A percentile compares a stretch with the other conserved stretches of the same genome.
Evolutionary conservation across 352 stramenopile species (phyloP).

Genomic region (Elongisporangium anandrum): DNA sequence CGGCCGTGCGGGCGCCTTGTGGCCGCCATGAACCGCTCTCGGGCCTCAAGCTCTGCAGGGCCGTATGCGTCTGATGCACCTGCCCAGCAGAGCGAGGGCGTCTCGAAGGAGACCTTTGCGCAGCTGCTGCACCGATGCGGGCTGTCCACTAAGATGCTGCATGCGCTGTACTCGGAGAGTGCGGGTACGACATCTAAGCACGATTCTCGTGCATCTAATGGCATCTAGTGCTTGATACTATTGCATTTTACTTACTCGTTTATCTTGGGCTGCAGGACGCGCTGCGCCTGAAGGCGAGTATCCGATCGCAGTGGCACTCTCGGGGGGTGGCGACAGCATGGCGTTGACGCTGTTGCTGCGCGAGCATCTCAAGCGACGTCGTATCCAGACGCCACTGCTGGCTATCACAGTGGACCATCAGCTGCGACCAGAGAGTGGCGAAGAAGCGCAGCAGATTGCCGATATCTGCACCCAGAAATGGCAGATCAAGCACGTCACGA

Average conservation of each 20-base stretch:
- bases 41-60: not conserved
- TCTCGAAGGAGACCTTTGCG: conserved; percentile 30
- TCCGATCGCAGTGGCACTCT: conserved; percentile 69
- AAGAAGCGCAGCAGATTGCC: conserved; percentile 52
- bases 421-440: conserved; percentile 55
- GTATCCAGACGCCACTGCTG: conserved; percentile 57
- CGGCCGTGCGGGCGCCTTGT: not conserved
- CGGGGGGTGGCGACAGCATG: conserved; percentile 78
- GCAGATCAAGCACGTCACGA: conserved; percentile 47
- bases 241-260: conserved; percentile 1
- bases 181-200: not conserved
- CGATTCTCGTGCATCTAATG: not conserved
- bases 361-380: conserved; percentile 45
- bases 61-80: not conserved
- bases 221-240: not conserved
- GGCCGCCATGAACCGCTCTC: not conserved
- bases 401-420: conserved; percentile 80
- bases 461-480: conserved; percentile 34
- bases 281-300: conserved; percentile 22
- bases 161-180: conserved; percentile 24
- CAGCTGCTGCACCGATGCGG: conserved; percentile 31
- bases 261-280: conserved; percentile 9
- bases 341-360: conserved; percentile 69
- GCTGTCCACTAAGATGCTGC: conserved; percentile 34
- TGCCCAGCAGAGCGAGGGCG: conserved; percentile 1